Evolutionary conservation across 495 filamentous ascomycete genomes (phyloP).

Genomic region (Baudoinia panamericana): DNA sequence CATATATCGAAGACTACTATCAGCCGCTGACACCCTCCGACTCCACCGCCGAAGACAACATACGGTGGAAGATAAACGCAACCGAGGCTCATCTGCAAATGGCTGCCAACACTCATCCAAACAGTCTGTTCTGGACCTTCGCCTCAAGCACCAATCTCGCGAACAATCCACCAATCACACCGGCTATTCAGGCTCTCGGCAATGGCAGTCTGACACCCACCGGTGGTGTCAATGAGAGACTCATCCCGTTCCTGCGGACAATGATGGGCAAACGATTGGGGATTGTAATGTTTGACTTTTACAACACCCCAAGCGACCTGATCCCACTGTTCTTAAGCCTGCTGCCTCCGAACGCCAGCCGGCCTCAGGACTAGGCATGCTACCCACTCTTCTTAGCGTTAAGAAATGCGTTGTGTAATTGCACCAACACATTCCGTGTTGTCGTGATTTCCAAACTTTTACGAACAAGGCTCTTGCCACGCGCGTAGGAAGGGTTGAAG

Average conservation of each 20-base stretch:
- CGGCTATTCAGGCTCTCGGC: constrained; percentile 37
- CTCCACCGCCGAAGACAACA: constrained; percentile 28
- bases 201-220: constrained; percentile 31
- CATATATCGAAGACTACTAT: constrained; percentile 37
- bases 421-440: too few relatives aligned
- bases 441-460: too few relatives aligned
- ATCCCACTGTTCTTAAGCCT: constrained; percentile 19
- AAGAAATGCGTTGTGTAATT: too few relatives aligned
- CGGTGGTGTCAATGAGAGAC: constrained; percentile 30
- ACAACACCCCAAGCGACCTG: constrained; percentile 32
- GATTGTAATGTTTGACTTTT: constrained; percentile 44
- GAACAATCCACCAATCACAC: constrained; percentile 34
- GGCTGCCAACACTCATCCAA: constrained; percentile 24
- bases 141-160: constrained; percentile 34
- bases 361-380: too few relatives aligned
- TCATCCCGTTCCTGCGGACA: constrained; percentile 10
- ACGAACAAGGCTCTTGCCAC: too few relatives aligned
- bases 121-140: constrained; percentile 40
- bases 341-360: constrained; percentile 2
- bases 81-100: constrained; percentile 26
- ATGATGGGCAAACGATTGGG: constrained; percentile 16
- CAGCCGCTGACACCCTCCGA: constrained; percentile 22
- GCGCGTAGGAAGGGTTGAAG: too few relatives aligned
- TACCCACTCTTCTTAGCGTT: too few relatives aligned
- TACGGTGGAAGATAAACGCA: constrained; percentile 32